Conservation (phyloP, 2,329 filamentous ascomycete genomes). For the Trichoderma atroviride region DNA sequence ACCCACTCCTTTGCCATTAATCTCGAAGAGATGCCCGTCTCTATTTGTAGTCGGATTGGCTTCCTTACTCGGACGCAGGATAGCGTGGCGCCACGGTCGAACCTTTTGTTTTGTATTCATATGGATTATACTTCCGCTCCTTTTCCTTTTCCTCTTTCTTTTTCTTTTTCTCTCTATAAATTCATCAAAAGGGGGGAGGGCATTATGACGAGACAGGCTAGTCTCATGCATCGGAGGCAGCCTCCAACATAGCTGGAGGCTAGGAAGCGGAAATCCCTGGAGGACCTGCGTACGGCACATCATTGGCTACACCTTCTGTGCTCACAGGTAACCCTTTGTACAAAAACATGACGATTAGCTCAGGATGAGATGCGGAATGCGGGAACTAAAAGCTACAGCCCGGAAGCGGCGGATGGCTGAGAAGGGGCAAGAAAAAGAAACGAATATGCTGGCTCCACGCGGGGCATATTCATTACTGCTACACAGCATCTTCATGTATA, state of each 20-base stretch:
- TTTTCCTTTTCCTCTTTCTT: neutral
- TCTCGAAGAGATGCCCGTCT: neutral
- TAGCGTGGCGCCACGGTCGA: constrained; percentile 31
- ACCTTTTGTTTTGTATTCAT: constrained; percentile 20
- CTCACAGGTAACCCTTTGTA: neutral
- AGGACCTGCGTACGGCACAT: constrained; percentile 3
- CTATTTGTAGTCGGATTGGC: constrained; percentile 17
- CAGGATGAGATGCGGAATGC: constrained; percentile 10
- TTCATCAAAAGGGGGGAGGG: neutral
- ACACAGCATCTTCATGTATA: constrained; percentile 18
- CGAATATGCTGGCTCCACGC: constrained; percentile 1
- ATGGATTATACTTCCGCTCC: neutral
- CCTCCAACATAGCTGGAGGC: neutral
- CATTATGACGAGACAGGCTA: neutral
- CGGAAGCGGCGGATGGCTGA: constrained; percentile 18
- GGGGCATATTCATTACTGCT: neutral
- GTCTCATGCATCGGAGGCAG: neutral
- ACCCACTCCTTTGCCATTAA: constrained; percentile 1
- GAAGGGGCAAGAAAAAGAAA: neutral
- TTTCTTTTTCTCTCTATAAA: neutral
- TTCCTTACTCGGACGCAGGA: constrained; percentile 16
- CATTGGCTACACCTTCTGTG: neutral
- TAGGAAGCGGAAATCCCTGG: constrained; percentile 1
- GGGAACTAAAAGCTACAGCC: constrained; percentile 18
- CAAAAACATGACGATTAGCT: constrained; percentile 4